Evolutionary conservation across 1,284 basidiomycete species (phyloP), one percentile per base, ranked within the genome.

Genomic region (Malassezia nana): DNA sequence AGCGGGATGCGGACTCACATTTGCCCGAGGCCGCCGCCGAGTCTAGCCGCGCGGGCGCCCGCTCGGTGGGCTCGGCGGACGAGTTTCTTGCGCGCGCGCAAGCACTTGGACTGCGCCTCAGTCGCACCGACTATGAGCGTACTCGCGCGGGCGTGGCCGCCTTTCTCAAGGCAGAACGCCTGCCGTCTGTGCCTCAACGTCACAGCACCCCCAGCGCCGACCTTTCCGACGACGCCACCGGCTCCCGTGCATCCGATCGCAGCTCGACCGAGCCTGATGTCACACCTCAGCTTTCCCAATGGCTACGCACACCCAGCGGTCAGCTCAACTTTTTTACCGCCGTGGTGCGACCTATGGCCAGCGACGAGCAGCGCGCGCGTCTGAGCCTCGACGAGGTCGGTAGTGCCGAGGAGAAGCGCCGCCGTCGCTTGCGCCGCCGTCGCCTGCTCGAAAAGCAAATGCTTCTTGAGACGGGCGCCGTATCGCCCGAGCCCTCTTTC

Each of bases 21-120:
- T 6, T 9, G 4, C 26, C 40, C 2, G 40, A 42, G 24, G 40
- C 40, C 4, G 38, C 18, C 12, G 40, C 40, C 40, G 40, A 42
- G 40, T 24, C 40, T 7, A 29, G 43, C 43, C 26, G 26, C n/a
- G 26, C 24, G 4, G 40, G 26, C 29, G 18, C 43, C 28, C 10
- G 20, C 13, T 32, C 44, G 12, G 13, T 31, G 13, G 45, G 32
- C 29, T 58, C 65, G n/a, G 59, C 60, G n/a, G 60, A 66, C 42
- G 69, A 70, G 40, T 62, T 70, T 39, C 66, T 69, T 28, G 68
- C 71, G 18, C 63, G 65, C 20, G 69, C 69, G 8, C 67, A 69
- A 30, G 69, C 69, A 0, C 64, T 70, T 50, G 71, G 71, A 29
- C 53, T 72, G 15, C 58, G 60, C 9, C 59, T 72, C 24, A 66